Conservation (phyloP, 208 protist species). For the Trypanosoma theileri region DNA sequence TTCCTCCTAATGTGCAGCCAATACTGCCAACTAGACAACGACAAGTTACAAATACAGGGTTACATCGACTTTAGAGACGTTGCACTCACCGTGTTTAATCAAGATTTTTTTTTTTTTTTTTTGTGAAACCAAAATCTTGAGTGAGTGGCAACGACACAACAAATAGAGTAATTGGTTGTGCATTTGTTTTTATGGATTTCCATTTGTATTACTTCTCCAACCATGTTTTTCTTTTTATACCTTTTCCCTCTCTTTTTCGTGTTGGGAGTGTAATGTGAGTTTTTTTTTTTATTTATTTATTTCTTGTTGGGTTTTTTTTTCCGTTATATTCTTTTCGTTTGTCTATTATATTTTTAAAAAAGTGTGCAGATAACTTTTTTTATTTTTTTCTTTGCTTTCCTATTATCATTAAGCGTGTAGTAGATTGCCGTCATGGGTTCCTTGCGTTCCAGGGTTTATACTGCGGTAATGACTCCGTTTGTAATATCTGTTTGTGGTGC, state of each 20-base stretch:
- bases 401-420: not conserved
- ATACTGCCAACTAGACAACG: not conserved
- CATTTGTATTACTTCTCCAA: not conserved
- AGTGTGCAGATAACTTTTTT: not conserved
- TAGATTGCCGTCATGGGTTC: not conserved
- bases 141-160: not conserved
- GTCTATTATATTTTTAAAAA: not conserved
- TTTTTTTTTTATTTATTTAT: slow-evolving; percentile 12
- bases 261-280: not conserved
- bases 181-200: no score
- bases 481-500: slow-evolving; percentile 19
- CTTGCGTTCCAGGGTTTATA: not conserved
- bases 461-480: slow-evolving; percentile 11
- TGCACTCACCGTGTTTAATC: not conserved
- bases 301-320: not conserved
- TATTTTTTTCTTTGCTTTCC: not conserved
- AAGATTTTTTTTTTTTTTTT: no score
- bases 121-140: not conserved
- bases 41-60: slow-evolving; percentile 8
- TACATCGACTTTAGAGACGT: slow-evolving; percentile 20
- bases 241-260: not conserved
- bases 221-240: not conserved
- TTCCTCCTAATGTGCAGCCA: slow-evolving; percentile 9
- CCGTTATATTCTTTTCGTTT: not conserved
- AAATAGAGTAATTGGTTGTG: no score